A percentile compares a stretch with the other conserved stretches of the same genome.
These are phyloP conservation scores for Geranomyces michiganensis DNA, from an alignment of 192 early-diverging fungal species.

Conservation along the genomic window DNA sequence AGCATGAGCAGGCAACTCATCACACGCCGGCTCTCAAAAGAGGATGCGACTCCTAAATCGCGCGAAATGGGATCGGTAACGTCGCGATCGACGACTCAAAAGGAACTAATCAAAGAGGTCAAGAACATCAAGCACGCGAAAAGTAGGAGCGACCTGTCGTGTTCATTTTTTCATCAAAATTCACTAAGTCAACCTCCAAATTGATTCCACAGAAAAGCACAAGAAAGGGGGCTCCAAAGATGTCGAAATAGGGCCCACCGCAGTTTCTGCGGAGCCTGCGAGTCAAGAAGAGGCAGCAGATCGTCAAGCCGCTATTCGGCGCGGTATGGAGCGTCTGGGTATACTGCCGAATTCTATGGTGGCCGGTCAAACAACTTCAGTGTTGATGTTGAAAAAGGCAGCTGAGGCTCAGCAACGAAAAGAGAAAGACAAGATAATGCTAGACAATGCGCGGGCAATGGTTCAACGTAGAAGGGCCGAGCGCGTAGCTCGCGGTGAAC, in stretches of 20 bases:
- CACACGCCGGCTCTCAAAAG: too few relatives aligned
- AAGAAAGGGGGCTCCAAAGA: too few relatives aligned
- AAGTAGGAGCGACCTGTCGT: too few relatives aligned
- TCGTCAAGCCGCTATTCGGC: slow-evolving; percentile 32
- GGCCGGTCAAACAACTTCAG: slow-evolving; percentile 24
- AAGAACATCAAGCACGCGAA: too few relatives aligned
- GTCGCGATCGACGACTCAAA: too few relatives aligned
- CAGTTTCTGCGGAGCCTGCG: not conserved
- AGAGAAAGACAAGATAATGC: slow-evolving; percentile 33
- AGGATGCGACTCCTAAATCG: too few relatives aligned
- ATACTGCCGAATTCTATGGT: slow-evolving; percentile 47
- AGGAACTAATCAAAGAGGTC: too few relatives aligned
- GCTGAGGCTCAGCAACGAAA: slow-evolving; percentile 8
- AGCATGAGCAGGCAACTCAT: too few relatives aligned
- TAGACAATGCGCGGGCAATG: slow-evolving; percentile 28
- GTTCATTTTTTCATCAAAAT: too few relatives aligned
- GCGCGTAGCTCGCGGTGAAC: slow-evolving; percentile 6
- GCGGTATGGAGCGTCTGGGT: slow-evolving; percentile 37
- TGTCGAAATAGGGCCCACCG: not conserved
- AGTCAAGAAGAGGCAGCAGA: not conserved
- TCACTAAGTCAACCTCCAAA: too few relatives aligned
- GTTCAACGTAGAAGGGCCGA: slow-evolving; percentile 27
- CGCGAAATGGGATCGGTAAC: too few relatives aligned
- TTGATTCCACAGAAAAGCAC: too few relatives aligned
- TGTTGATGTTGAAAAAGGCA: slow-evolving; percentile 25